Evolutionary conservation across 148 eudicot genomes (phyloP), one percentile per base, ranked within the genome.

Genomic region (Polygonum maritimum): DNA sequence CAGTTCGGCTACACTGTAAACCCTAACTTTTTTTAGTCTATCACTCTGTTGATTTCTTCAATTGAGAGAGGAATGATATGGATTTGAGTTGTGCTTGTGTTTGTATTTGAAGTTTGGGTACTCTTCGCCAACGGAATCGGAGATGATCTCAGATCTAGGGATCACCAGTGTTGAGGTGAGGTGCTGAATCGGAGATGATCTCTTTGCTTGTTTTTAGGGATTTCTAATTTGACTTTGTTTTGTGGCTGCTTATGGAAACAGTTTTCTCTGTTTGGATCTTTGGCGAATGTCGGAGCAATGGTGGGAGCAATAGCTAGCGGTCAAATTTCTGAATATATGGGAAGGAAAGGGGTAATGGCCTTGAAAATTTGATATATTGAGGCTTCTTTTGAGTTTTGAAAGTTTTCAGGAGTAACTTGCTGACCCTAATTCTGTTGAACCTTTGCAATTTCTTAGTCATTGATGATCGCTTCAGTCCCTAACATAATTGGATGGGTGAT

Each of bases 301-400:
- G 92, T 93, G 80, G 98, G 98, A 6, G 98, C 96, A 35, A 91
- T 93, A 76, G 84, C 97, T 15, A 90, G 97, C 79, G 98, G 98
- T 2, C 96, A 90, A 78, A 89, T 93, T 75, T 85, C 96, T 39
- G 98, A 93, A 58, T 81, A 89, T 84, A 82, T 93, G 75, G 98
- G 98, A 12, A 80, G 98, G 26, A 93, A 93, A 87, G 93, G 96
- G 96, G 96, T 90, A 48, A 48, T 48, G 11, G 49, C 2, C 49
- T 48, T 48, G 2, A 13, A 48, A 12, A 10, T 48, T 48, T 48
- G 49, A 48, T 12, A 44, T 1, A 44, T 44, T 44, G 47, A 44
- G 47, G 11, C 47, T 44, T 44, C 47, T 44, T 44, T 44, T 7
- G 10, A 44, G 47, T 44, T 41, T 41, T 41, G 45, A 41, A 7